These are phyloP conservation scores for Vicia faba DNA, from an alignment of 306 rosid species.

Conservation along the genomic window DNA sequence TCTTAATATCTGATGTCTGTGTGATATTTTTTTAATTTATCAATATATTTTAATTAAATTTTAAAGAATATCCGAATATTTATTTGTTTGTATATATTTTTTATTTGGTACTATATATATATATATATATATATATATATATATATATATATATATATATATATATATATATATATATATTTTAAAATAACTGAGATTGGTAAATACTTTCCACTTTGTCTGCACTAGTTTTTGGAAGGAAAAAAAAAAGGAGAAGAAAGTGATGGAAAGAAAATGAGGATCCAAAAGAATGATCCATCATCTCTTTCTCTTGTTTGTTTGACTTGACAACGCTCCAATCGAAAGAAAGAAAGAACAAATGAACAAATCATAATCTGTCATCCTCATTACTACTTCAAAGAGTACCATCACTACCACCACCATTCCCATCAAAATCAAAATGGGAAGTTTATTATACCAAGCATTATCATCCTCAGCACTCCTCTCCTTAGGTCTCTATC, in stretches of 20 bases:
- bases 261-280: not conserved
- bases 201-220: not conserved
- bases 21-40: no score
- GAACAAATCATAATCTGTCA: not conserved
- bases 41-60: no score
- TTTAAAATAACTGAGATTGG: not conserved
- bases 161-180: no score
- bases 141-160: no score
- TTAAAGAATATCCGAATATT: no score
- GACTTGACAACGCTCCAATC: not conserved
- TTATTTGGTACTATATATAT: no score
- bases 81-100: no score
- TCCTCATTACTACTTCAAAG: not conserved
- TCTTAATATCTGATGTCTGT: no score
- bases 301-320: not conserved
- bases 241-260: not conserved
- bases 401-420: not conserved
- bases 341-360: not conserved
- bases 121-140: no score
- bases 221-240: not conserved
- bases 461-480: slow-evolving; percentile 55
- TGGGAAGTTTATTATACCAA: slow-evolving; percentile 39
- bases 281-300: not conserved
- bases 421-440: not conserved
- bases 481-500: slow-evolving; percentile 64